Percentiles rank a stretch among this genome's conserved stretches.
These are phyloP conservation scores for Calonectria naviculata DNA, from an alignment of 2,329 filamentous ascomycete species.

Conservation along the genomic window DNA sequence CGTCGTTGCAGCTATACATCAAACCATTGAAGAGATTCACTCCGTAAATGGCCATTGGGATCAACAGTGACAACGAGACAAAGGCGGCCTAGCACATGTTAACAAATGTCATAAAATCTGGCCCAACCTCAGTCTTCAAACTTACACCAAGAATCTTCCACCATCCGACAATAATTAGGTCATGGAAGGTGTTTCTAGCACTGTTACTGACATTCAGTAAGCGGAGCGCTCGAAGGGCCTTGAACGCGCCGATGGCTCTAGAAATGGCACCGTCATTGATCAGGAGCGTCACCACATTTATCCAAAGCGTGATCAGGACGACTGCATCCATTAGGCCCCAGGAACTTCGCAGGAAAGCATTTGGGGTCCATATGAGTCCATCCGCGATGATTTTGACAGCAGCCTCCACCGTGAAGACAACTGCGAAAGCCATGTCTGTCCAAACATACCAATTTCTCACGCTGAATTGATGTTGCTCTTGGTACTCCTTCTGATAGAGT, in stretches of 20 bases:
- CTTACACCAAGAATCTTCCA: conserved; percentile 90
- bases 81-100: conserved; percentile 74
- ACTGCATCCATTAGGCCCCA: conserved; percentile 97
- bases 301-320: conserved; percentile 93
- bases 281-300: conserved; percentile 89
- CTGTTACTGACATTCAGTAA: conserved; percentile 97
- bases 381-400: conserved; percentile 94
- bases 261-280: conserved; percentile 86
- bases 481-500: conserved; percentile 91
- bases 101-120: neutral
- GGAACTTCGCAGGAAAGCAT: conserved; percentile 94
- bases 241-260: conserved; percentile 94
- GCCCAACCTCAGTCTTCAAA: conserved; percentile 24
- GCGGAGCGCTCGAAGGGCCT: conserved; percentile 90
- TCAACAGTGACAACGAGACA: conserved; percentile 91
- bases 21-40: conserved; percentile 91
- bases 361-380: conserved; percentile 95
- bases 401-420: conserved; percentile 87
- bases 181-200: conserved; percentile 95
- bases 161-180: conserved; percentile 91
- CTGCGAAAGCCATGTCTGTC: conserved; percentile 89
- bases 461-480: conserved; percentile 68
- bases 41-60: conserved; percentile 97
- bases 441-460: conserved; percentile 92
- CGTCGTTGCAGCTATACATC: conserved; percentile 79